Base-by-base conservation (phyloP, 768 basidiomycete genomes). In the Tephrocybe sp. region DNA sequence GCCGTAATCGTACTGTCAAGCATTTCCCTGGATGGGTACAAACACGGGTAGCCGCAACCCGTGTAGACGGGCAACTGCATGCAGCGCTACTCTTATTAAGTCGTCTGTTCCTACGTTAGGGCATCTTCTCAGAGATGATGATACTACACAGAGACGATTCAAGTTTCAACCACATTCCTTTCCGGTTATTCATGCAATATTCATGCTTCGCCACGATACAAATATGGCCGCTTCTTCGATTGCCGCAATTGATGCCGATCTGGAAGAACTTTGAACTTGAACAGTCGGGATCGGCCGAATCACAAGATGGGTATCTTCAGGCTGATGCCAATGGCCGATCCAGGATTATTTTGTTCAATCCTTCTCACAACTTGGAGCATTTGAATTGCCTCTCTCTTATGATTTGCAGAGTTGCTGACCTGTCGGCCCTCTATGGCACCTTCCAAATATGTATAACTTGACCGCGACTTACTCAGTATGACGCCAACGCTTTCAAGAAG, bases 201-300 rank as follows among this genome's bases (percentile, higher is more conserved):
- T 28, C 28, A 43, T 30, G 48, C 17, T 34, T 50, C 10, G 41
- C 45, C n/a, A 14, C 12, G 53, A 45, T 21, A 6, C 30, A 11
- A 23, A 20, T 5, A 20, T 45, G 14, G 30, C 45, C 12, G 30
- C 48, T 20, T 14, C 11, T n/a, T n/a, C n/a, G n/a, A 18, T 28
- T 49, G 1, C 30, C 43, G 1, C n/a, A 23, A 20, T 18, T 20
- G 24, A 40, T 39, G 24, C 34, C 47, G 9, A 43, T 37, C 36
- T 44, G 18, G 26, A 52, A 20, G 37, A 48, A 23, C 52, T 53
- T 18, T 53, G 20, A 40, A 48, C n/a, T 20, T 37, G 14, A 41
- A 42, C 14, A 12, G 32, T 9, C 33, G 41, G 41, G 42, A 49
- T 37, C 26, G 39, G 4, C 32, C 30, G 14, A 26, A 47, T 42